Conservation (phyloP, 2,329 filamentous ascomycete species). For the Xylariomycetidae sp. region DNA sequence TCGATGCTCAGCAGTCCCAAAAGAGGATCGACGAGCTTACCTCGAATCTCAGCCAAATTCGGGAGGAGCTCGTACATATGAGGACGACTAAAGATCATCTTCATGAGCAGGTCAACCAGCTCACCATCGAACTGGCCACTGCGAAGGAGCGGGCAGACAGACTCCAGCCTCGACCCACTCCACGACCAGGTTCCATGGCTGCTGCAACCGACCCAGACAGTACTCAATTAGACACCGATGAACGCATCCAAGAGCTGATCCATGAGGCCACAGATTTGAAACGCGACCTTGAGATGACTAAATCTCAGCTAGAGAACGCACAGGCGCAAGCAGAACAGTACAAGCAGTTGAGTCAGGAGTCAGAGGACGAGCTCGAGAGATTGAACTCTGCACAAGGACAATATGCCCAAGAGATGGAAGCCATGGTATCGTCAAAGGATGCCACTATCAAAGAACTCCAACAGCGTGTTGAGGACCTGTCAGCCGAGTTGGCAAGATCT, state of each 20-base stretch:
- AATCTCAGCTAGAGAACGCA: constrained; percentile 73
- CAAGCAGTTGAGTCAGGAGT: constrained; percentile 78
- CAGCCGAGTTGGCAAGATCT: constrained; percentile 72
- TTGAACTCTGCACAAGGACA: constrained; percentile 78
- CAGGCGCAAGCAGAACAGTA: constrained; percentile 82
- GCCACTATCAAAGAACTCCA: constrained; percentile 74
- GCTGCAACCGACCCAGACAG: constrained; percentile 35
- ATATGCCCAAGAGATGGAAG: constrained; percentile 82
- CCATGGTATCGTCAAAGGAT: constrained; percentile 71
- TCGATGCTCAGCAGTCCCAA: constrained; percentile 80
- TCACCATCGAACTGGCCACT: constrained; percentile 81
- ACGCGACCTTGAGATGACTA: constrained; percentile 77
- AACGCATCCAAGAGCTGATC: constrained; percentile 71
- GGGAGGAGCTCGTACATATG: constrained; percentile 79
- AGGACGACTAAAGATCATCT: constrained; percentile 89
- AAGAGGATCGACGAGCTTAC: constrained; percentile 92
- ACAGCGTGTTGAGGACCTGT: constrained; percentile 78
- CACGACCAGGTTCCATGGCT: constrained; percentile 44
- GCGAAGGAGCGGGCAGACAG: constrained; percentile 83
- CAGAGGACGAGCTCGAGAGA: constrained; percentile 81
- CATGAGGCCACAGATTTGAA: constrained; percentile 83
- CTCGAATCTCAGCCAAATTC: constrained; percentile 69
- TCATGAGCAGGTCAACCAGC: constrained; percentile 81
- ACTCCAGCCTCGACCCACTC: constrained; percentile 73
- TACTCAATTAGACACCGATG: constrained; percentile 47